These are phyloP conservation scores for Helicocarpus griseus DNA, from an alignment of 2,329 filamentous ascomycete genomes.

Conservation along the genomic window DNA sequence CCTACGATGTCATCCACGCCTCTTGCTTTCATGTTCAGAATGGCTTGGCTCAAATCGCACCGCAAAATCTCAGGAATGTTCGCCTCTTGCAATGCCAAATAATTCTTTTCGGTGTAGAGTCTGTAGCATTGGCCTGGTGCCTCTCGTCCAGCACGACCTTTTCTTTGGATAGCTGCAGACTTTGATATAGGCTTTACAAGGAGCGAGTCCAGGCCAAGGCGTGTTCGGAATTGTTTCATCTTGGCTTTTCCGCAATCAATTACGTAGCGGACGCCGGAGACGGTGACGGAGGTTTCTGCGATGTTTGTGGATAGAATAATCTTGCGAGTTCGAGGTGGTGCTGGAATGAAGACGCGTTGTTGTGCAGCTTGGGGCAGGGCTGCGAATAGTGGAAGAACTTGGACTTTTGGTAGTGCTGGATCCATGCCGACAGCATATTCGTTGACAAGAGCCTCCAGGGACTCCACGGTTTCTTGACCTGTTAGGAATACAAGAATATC, in stretches of 20 bases:
- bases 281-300: slow-evolving; percentile 95
- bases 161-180: slow-evolving; percentile 83
- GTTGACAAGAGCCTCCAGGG: slow-evolving; percentile 67
- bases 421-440: slow-evolving; percentile 66
- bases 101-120: slow-evolving; percentile 74
- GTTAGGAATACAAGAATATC: slow-evolving; percentile 89
- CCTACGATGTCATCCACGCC: slow-evolving; percentile 70
- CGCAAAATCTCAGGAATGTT: slow-evolving; percentile 84
- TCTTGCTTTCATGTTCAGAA: slow-evolving; percentile 88
- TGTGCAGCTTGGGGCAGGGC: slow-evolving; percentile 81
- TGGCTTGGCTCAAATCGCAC: slow-evolving; percentile 75
- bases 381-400: slow-evolving; percentile 75
- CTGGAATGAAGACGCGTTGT: slow-evolving; percentile 71
- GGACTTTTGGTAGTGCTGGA: slow-evolving; percentile 58
- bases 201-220: slow-evolving; percentile 80
- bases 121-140: slow-evolving; percentile 81
- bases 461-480: slow-evolving; percentile 87
- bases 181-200: slow-evolving; percentile 85
- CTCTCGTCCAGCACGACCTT: slow-evolving; percentile 88
- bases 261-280: slow-evolving; percentile 83
- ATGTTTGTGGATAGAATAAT: slow-evolving; percentile 93
- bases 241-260: slow-evolving; percentile 92
- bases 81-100: slow-evolving; percentile 57
- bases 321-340: slow-evolving; percentile 67
- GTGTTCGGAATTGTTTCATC: slow-evolving; percentile 78